Evolutionary conservation across 192 early-diverging fungal genomes (phyloP), one percentile per base, ranked within the genome.

Genomic region (Coemansia sp.): DNA sequence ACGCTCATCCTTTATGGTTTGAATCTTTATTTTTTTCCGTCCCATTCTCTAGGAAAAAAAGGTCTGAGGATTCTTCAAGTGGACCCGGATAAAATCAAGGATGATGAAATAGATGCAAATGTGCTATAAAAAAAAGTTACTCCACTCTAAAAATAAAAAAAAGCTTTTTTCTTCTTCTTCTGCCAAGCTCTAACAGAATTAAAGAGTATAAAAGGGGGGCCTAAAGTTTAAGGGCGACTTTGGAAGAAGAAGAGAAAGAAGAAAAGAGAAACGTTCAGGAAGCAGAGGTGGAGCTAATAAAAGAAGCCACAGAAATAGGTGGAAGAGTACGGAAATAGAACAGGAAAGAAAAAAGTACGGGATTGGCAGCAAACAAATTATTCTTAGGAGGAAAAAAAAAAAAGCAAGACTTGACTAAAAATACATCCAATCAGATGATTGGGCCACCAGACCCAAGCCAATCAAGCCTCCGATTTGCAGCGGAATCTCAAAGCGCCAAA

Each of bases 1-100:
- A 48, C 93, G 82, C 64, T 96, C 91, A 64, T 96, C 90, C 64
- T 80, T 77, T 61, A 96, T 96, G 58, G 81, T 83, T 65, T 90
- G 84, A 70, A 96, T 96, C 62, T 91, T 88, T 69, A 96, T 94
- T 82, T 94, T 94, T 79, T 93, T 94, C 20, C 93, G 79, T 52
- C 93, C 93, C 93, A 96, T 96, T 31, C 44, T 75, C 42, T 47
- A 20, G 16, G 17, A 47, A 30, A 28, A 21, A 28, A 7, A 21
- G 17, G 44, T 11, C 11, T 47, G 11, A 30, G 12, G 12, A 47
- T 26, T 26, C 23, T 26, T 26, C 23, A 26, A 26, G 23, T 26
- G 23, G 23, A 26, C 1, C 23, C 23, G 4, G 23, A 26, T 26
- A 26, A 26, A 26, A 26, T 26, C 23, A 47, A 47, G 21, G 23